phyloP scores from a whole-genome alignment of 2,329 filamentous ascomycete species.

The Dactylellina drechsleri region DNA sequence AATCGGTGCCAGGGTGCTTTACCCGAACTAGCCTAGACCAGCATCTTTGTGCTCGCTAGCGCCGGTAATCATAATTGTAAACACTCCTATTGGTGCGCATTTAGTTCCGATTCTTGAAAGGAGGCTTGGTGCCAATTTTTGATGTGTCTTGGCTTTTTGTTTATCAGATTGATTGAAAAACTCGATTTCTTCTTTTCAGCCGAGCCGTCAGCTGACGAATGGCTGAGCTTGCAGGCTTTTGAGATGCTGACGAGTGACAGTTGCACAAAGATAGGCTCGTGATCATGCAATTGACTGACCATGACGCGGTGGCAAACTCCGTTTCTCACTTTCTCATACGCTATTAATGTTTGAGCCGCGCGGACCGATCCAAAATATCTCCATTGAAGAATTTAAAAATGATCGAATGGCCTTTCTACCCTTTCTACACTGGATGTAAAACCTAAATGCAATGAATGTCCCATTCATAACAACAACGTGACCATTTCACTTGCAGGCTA shows the following conservation, averaged over 20 bases:
- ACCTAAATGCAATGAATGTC: not conserved
- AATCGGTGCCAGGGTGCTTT: conserved; percentile 27
- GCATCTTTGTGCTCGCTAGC: conserved; percentile 32
- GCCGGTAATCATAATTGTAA: conserved; percentile 42
- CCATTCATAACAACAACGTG: too few species aligned
- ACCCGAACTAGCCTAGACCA: conserved; percentile 41
- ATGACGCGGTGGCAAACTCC: conserved; percentile 21
- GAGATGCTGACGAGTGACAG: conserved; percentile 24
- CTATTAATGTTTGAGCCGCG: not conserved
- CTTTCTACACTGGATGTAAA: too few species aligned
- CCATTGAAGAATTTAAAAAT: too few species aligned
- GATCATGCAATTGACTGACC: conserved; percentile 44
- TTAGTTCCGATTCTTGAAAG: conserved; percentile 8
- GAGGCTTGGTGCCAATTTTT: conserved; percentile 35
- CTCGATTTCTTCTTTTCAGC: conserved; percentile 1
- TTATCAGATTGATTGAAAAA: conserved; percentile 31
- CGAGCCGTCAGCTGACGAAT: conserved; percentile 40
- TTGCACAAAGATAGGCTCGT: conserved; percentile 45
- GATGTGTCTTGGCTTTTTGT: conserved; percentile 21
- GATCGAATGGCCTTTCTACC: too few species aligned
- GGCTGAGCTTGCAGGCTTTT: conserved; percentile 1
- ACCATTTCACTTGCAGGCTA: too few species aligned
- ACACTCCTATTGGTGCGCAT: conserved; percentile 46
- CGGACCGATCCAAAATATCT: not conserved
- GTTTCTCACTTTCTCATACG: not conserved